Base-by-base conservation (phyloP, 2,329 filamentous ascomycete genomes). In the Lasiodiplodia sp. region DNA sequence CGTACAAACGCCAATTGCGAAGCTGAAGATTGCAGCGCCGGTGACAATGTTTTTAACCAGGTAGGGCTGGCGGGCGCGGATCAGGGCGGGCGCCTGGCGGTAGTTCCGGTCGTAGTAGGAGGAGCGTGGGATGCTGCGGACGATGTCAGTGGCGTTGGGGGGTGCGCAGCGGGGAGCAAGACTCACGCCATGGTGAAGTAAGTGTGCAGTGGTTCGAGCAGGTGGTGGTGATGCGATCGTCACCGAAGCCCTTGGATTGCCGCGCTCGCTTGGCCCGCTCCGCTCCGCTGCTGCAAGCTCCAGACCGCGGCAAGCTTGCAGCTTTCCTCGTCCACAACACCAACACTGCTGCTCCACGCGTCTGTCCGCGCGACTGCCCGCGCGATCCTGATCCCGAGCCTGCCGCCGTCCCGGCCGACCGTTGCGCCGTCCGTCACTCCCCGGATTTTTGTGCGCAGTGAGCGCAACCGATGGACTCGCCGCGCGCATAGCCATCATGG, bases 21-120 rank as follows among this genome's bases (percentile, higher is more conserved):
- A 89, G 23, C 85, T 86, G 73, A 91, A 85, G 60, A 98, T 86
- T 16, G 85, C 88, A n/a, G 92, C 77, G 21, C 96, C 96, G 0
- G 94, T 93, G 70, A 95, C 75, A 34, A 91, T 86, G 81, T 99
- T 99, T 84, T 92, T 96, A 81, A 97, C 83, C 51, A 99, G 86
- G 80, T 96, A 99, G 62, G 96, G 96, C 74, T 93, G 90, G 75
- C 96, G 90, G 68, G 96, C 95, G 77, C 96, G 92, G 78, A 97
- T 91, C 72, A 99, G 89, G 68, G 96, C 92, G 60, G 94, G 91
- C 70, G 92, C 92, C 81, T 96, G 94, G 72, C 92, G 90, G 83
- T 92, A 92, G 77, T 92, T 87, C 78, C 90, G 89, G 82, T 97
- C 92, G 86, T 98, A 99, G 86, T 99, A 99, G 72, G 93, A 94